A percentile compares a stretch with the other conserved stretches of the same genome.
These are phyloP conservation scores for Plasmodium vivax DNA, from an alignment of 169 alveolate species.

Conservation along the genomic window DNA sequence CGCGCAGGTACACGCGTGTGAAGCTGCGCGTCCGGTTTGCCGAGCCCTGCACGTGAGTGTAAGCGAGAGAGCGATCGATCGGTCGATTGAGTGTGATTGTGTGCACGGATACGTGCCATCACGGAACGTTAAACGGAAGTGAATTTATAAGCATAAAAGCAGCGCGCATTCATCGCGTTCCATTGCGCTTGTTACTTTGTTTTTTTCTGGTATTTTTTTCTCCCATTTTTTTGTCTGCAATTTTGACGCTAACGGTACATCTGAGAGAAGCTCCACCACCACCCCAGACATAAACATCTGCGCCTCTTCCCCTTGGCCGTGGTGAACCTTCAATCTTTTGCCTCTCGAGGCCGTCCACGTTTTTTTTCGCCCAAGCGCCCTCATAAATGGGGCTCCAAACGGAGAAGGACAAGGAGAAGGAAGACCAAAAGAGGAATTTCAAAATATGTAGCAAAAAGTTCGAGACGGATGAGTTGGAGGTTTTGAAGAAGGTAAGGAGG, in stretches of 20 bases:
- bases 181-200: not conserved
- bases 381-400: slow-evolving; percentile 71
- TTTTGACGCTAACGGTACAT: not conserved
- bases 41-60: not conserved
- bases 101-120: not conserved
- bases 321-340: not conserved
- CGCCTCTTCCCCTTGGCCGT: not conserved
- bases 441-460: slow-evolving; percentile 67
- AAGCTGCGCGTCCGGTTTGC: not conserved
- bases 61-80: not conserved
- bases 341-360: not conserved
- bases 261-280: not conserved
- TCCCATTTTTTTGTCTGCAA: not conserved
- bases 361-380: not conserved
- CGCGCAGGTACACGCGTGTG: not conserved
- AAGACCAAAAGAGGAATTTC: slow-evolving; percentile 38
- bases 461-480: slow-evolving; percentile 72
- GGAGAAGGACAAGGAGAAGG: slow-evolving; percentile 65
- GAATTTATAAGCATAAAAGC: not conserved
- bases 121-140: slow-evolving; percentile 16
- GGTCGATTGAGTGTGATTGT: not conserved
- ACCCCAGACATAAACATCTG: not conserved
- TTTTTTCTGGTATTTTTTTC: slow-evolving; percentile 1
- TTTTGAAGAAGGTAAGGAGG: slow-evolving; percentile 42
- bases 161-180: not conserved